Conservation (phyloP, 768 basidiomycete species). For the Suillus subalutaceus region DNA sequence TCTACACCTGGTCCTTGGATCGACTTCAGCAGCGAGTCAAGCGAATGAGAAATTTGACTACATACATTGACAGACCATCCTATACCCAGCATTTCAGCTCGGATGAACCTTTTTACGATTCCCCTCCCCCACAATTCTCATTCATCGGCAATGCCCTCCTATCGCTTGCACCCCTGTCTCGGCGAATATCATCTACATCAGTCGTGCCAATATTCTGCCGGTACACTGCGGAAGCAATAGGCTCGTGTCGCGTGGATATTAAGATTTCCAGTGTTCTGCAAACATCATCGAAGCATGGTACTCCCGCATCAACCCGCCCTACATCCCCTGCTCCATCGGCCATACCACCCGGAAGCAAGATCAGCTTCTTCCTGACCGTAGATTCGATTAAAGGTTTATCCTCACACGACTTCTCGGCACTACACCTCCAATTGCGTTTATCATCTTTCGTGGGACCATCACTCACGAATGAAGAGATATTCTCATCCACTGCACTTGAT, state of each 20-base stretch:
- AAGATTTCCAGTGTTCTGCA: slow-evolving; percentile 72
- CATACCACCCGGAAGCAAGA: slow-evolving; percentile 75
- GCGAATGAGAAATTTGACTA: slow-evolving; percentile 91
- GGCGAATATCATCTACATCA: slow-evolving; percentile 73
- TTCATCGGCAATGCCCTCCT: slow-evolving; percentile 89
- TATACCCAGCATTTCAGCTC: slow-evolving; percentile 94
- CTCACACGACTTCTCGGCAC: slow-evolving; percentile 82
- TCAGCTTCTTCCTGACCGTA: slow-evolving; percentile 82
- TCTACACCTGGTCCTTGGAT: slow-evolving; percentile 91
- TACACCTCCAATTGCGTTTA: slow-evolving; percentile 87
- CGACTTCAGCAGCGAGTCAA: slow-evolving; percentile 86
- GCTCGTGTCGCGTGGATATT: slow-evolving; percentile 87
- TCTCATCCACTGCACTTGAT: slow-evolving; percentile 74
- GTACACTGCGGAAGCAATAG: slow-evolving; percentile 94
- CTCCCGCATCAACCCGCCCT: slow-evolving; percentile 68
- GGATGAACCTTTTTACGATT: slow-evolving; percentile 91
- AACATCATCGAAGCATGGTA: slow-evolving; percentile 62
- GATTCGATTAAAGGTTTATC: slow-evolving; percentile 90
- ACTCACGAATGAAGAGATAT: slow-evolving; percentile 76
- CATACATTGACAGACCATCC: slow-evolving; percentile 88
- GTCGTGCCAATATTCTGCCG: slow-evolving; percentile 89
- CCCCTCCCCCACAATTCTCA: slow-evolving; percentile 85
- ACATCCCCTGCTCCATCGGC: slow-evolving; percentile 72
- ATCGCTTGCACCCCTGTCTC: slow-evolving; percentile 79
- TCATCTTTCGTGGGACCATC: slow-evolving; percentile 83